Evolutionary conservation across 2,329 filamentous ascomycete genomes (phyloP).

Genomic region (Claviceps spartinae): DNA sequence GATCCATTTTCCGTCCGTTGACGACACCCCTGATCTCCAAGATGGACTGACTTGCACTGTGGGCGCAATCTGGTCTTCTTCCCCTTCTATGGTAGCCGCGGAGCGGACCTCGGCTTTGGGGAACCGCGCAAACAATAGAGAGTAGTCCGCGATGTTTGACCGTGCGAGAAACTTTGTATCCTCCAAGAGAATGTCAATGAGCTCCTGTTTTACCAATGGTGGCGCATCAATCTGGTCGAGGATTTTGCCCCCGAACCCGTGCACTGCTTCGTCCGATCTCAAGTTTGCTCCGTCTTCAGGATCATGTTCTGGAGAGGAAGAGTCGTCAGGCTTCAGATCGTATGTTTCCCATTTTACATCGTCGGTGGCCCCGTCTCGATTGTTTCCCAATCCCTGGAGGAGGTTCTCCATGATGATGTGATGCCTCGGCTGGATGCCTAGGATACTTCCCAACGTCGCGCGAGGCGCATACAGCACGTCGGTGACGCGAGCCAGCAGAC

Average conservation of each 20-base stretch:
- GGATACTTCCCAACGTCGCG: conserved; percentile 41
- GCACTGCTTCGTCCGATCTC: conserved; percentile 50
- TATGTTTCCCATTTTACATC: conserved; percentile 49
- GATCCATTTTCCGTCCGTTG: conserved; percentile 49
- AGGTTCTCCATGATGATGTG: conserved; percentile 72
- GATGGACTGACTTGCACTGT: conserved; percentile 4
- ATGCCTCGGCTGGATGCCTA: conserved; percentile 51
- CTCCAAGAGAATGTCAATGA: conserved; percentile 39
- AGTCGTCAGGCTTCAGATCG: conserved; percentile 60
- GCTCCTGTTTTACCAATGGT: conserved; percentile 37
- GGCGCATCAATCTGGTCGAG: conserved; percentile 49
- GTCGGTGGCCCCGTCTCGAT: conserved; percentile 22
- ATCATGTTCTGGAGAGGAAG: conserved; percentile 65
- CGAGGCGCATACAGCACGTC: conserved; percentile 49
- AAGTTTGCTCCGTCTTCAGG: conserved; percentile 46
- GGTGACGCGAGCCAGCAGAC: conserved; percentile 56
- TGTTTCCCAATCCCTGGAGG: conserved; percentile 40
- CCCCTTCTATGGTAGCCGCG: conserved; percentile 2
- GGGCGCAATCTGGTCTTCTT: background rate
- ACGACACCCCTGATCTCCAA: conserved; percentile 50
- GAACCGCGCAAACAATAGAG: conserved; percentile 52
- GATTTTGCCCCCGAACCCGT: conserved; percentile 53
- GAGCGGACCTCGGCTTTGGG: conserved; percentile 8
- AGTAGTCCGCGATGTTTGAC: conserved; percentile 61
- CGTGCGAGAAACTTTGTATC: conserved; percentile 51